Evolutionary conservation across 2,329 filamentous ascomycete genomes (phyloP), one percentile per base, ranked within the genome.

Genomic region (Monosporascus sp.): DNA sequence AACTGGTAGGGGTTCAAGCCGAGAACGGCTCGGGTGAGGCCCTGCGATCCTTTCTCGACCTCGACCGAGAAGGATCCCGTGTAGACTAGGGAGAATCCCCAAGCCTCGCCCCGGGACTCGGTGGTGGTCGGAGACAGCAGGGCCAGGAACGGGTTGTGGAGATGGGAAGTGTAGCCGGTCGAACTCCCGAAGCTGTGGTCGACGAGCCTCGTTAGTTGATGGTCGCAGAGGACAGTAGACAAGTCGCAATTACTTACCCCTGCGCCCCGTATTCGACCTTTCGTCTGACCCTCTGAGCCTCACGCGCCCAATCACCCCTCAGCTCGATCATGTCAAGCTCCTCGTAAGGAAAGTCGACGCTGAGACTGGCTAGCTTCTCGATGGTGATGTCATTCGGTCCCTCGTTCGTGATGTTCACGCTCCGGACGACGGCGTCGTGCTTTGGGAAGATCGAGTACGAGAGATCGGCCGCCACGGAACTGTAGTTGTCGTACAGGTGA

Each of bases 31-130:
- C 84, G 79, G 0, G 83, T 82, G 53, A 83, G 74, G 0, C 84
- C 84, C 40, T 85, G 82, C 0, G 83, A 84, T 55, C 79, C 78
- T 51, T 81, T 82, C 60, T 87, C 83, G 0, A 85, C 76, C n/a
- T 82, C 77, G 0, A 79, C 80, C 1, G 76, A 71, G 59, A 86
- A 86, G 1, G 82, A 86, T 2, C 84, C 84, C 0, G 82, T 82
- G 66, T 86, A 87, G 19, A 87, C 73, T 2, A 87, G 74, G 1
- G 81, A 85, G 65, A 87, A 86, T 0, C 83, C 84, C 75, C 82
- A 87, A 7, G 80, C 83, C 38, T 85, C 77, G 1, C 84, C 84
- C 2, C 76, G 73, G 0, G 77, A 76, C 60, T 87, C 84, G 1
- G 83, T 87, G 0, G 84, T 82, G 1, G 71, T 72, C 0, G 83